Base-by-base conservation (phyloP, 2,329 filamentous ascomycete genomes). In the Cladosporium sp. region DNA sequence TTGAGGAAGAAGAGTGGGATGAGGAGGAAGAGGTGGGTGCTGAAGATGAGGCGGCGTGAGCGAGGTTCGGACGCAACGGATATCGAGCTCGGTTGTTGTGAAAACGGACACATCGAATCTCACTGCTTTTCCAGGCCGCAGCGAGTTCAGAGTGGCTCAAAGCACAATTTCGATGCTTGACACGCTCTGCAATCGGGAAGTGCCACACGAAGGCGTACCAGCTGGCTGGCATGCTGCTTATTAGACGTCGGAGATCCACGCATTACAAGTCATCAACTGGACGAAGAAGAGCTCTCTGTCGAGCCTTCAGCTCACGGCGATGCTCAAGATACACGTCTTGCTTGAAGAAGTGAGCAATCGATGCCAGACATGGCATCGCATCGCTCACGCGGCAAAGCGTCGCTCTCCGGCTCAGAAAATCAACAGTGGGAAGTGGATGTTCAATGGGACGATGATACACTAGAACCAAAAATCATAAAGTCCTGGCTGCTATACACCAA, bases 1-100 rank as follows among this genome's bases (percentile, higher is more conserved):
- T 64, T 18, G 70, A 65, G 11, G 71, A 71, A 16, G 69, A 67
- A 21, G 70, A 69, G 11, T 71, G 70, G 23, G 67, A 73, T 49
- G 72, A 70, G 30, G 72, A 69, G 30, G 68, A 69, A 21, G 72
- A 67, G 8, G 48, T 32, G 3, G 43, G 30, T 23, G 63, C 58
- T 26, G 68, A 67, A 30, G 56, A 58, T 14, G 56, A 58, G 18
- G 56, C 56, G 14, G 56, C 34, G 16, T 43, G 56, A 58, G 56
- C 53, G 26, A 56, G 21, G 54, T 1, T 4, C 39, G 13, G 39
- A 46, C n/a, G n/a, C n/a, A 11, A 46, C 13, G 39, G 39, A 46
- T 46, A 23, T 0, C n/a, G 11, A 23, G 3, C 39, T 46, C n/a
- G 39, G 8, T 21, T 5, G n/a, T 46, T n/a, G 11, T 5, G 39